These are phyloP conservation scores for Gnomoniopsis sp. DNA, from an alignment of 2,329 filamentous ascomycete genomes.

Conservation along the genomic window DNA sequence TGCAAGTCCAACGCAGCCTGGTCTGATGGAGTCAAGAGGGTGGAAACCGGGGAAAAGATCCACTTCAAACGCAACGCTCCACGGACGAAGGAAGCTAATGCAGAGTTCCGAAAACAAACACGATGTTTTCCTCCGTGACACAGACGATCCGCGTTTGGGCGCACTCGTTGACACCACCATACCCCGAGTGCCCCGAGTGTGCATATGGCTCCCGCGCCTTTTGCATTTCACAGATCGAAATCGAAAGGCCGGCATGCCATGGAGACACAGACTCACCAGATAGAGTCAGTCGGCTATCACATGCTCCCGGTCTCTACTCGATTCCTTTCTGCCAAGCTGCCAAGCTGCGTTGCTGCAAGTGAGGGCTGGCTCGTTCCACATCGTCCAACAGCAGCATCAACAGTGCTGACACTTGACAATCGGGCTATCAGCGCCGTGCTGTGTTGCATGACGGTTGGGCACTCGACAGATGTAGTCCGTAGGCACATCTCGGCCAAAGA, in stretches of 20 bases:
- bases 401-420: neutral
- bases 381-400: neutral
- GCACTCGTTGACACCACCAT: neutral
- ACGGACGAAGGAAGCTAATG: neutral
- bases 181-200: too few species aligned
- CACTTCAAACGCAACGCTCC: neutral
- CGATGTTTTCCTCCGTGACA: neutral
- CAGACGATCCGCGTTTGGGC: neutral
- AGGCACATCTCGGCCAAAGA: neutral
- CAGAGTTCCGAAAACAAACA: neutral
- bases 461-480: too few species aligned
- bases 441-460: neutral
- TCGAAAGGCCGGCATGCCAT: neutral
- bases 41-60: neutral
- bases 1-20: neutral
- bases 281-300: too few species aligned
- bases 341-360: too few species aligned
- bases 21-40: neutral
- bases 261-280: neutral
- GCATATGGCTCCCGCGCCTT: neutral
- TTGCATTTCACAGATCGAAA: neutral
- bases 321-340: too few species aligned
- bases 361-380: neutral
- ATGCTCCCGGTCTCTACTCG: too few species aligned
- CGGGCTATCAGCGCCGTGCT: neutral